These are phyloP conservation scores for Metschnikowia lochheadii DNA, from an alignment of 805 yeast species.

Conservation along the genomic window DNA sequence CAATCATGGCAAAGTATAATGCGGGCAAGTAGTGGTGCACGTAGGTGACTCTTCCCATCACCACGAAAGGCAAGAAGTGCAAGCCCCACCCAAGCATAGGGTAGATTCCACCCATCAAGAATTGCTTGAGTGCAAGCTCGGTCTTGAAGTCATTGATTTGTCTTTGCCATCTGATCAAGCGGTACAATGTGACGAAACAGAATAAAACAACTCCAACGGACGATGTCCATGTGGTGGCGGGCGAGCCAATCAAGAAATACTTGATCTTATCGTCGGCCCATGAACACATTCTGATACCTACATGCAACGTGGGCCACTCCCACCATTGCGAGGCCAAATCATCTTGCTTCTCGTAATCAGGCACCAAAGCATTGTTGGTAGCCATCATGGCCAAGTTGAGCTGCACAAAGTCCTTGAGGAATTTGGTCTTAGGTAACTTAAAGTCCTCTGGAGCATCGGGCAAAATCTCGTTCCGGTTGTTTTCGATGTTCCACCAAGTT, in stretches of 20 bases:
- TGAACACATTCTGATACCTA: conserved; percentile 73
- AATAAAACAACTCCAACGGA: conserved; percentile 55
- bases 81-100: conserved; percentile 90
- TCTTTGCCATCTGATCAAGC: conserved; percentile 62
- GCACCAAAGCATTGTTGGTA: conserved; percentile 75
- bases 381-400: conserved; percentile 86
- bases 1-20: conserved; percentile 86
- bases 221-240: conserved; percentile 69
- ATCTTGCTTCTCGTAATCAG: conserved; percentile 73
- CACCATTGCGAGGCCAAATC: conserved; percentile 69
- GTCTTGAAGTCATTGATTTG: conserved; percentile 53
- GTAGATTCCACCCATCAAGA: conserved; percentile 68
- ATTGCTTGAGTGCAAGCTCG: conserved; percentile 45
- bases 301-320: conserved; percentile 74
- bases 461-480: conserved; percentile 55
- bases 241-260: conserved; percentile 66
- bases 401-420: conserved; percentile 65
- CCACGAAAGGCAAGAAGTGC: conserved; percentile 82
- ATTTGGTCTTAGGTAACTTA: conserved; percentile 55
- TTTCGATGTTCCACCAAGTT: conserved; percentile 86
- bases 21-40: conserved; percentile 97
- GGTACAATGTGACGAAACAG: conserved; percentile 42
- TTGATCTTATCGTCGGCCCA: conserved; percentile 57
- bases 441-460: conserved; percentile 59
- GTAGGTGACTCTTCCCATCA: conserved; percentile 96